Conservation (phyloP, 1,284 basidiomycete genomes). For the Termitomyces sp. region DNA sequence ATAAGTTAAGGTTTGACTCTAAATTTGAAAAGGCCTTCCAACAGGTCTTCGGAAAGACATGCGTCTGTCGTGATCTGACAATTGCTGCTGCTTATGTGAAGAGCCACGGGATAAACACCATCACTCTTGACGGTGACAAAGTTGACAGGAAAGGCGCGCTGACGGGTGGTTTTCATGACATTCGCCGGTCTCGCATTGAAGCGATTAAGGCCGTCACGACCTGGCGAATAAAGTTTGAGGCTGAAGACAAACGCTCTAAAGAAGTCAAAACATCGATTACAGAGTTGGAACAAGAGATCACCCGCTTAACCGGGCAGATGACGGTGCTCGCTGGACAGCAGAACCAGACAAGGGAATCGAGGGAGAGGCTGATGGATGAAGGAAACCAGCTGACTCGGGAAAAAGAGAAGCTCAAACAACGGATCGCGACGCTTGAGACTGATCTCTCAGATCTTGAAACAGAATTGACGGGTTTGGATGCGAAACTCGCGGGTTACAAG, state of each 20-base stretch:
- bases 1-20: constrained; percentile 79
- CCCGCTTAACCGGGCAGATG: constrained; percentile 69
- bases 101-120: constrained; percentile 92
- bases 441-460: constrained; percentile 69
- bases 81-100: constrained; percentile 94
- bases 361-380: constrained; percentile 68
- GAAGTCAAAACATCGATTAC: constrained; percentile 74
- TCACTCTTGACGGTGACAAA: constrained; percentile 97
- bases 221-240: constrained; percentile 74
- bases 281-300: constrained; percentile 85
- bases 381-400: constrained; percentile 60
- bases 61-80: constrained; percentile 89
- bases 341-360: constrained; percentile 63
- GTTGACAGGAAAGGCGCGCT: constrained; percentile 95
- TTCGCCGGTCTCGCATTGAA: constrained; percentile 86
- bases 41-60: constrained; percentile 98
- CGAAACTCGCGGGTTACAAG: constrained; percentile 60
- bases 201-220: constrained; percentile 74
- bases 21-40: constrained; percentile 82
- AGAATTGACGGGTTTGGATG: constrained; percentile 57
- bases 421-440: constrained; percentile 63
- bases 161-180: constrained; percentile 95
- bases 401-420: constrained; percentile 62
- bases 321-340: constrained; percentile 70
- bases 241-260: constrained; percentile 57